Conservation (phyloP, 495 filamentous ascomycete genomes). For the Filosporella fistucella region DNA sequence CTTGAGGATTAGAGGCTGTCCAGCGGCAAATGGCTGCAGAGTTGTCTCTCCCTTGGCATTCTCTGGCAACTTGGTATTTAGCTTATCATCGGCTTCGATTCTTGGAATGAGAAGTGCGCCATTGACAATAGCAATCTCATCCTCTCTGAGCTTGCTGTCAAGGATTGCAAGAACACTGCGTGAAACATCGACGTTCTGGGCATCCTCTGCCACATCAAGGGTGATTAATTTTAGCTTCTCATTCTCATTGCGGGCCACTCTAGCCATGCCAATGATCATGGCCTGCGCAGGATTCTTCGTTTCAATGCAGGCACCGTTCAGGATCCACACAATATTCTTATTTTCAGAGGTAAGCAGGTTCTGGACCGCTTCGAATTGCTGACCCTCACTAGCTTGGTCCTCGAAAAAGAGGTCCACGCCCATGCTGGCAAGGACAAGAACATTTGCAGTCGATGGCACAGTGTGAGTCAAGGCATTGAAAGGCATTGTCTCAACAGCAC, state of each 20-base stretch:
- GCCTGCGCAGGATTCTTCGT: not conserved
- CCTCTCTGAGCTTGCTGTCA: not conserved
- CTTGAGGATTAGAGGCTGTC: not conserved
- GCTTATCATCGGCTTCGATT: not conserved
- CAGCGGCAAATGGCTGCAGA: not conserved
- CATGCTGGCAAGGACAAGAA: conserved; percentile 19
- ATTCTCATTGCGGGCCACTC: not conserved
- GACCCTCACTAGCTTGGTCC: not conserved
- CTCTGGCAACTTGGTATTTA: not conserved
- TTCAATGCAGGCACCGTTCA: not conserved
- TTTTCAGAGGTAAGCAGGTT: not conserved
- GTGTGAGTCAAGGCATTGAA: too few species aligned
- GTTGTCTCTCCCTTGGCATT: not conserved
- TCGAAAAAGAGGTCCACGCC: conserved; percentile 19
- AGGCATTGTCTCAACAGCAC: too few species aligned
- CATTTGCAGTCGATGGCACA: conserved; percentile 10
- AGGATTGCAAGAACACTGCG: not conserved
- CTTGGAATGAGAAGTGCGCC: not conserved
- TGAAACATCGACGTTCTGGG: not conserved
- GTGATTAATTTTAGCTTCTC: not conserved
- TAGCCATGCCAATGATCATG: not conserved
- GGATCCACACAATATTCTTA: not conserved
- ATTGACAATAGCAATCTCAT: not conserved
- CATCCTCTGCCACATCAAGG: not conserved
- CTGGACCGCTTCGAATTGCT: not conserved